Conservation (phyloP, 306 rosid species). For the Clitoria ternatea region DNA sequence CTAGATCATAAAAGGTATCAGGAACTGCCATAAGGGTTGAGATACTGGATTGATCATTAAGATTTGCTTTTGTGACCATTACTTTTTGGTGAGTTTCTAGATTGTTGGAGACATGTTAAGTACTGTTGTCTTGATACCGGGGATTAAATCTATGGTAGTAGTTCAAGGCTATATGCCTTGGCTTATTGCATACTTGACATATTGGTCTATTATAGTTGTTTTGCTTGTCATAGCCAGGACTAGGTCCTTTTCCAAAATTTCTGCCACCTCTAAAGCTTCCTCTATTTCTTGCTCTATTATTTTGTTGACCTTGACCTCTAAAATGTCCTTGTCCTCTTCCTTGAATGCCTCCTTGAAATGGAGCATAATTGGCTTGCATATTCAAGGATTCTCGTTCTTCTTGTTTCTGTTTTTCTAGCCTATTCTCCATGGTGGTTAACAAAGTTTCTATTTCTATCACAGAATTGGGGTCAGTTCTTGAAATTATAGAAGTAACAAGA, state of each 20-base stretch:
- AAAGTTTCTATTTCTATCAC: no score
- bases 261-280: not conserved
- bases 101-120: no score
- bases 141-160: no score
- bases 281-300: no score
- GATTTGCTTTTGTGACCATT: no score
- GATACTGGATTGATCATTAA: no score
- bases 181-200: not conserved
- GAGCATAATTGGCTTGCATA: not conserved
- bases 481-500: not conserved
- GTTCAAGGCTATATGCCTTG: not conserved
- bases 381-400: not conserved
- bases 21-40: no score
- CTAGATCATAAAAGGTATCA: no score
- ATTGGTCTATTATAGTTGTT: not conserved
- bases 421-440: not conserved
- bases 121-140: no score
- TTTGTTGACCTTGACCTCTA: not conserved
- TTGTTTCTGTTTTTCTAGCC: not conserved
- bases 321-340: not conserved
- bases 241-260: not conserved
- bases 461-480: no score
- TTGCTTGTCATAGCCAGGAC: not conserved
- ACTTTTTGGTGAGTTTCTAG: no score
- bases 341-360: not conserved